Percentiles rank a stretch among this genome's conserved stretches.
Conservation (phyloP, 768 basidiomycete genomes). For the Pleurotus platypus region DNA sequence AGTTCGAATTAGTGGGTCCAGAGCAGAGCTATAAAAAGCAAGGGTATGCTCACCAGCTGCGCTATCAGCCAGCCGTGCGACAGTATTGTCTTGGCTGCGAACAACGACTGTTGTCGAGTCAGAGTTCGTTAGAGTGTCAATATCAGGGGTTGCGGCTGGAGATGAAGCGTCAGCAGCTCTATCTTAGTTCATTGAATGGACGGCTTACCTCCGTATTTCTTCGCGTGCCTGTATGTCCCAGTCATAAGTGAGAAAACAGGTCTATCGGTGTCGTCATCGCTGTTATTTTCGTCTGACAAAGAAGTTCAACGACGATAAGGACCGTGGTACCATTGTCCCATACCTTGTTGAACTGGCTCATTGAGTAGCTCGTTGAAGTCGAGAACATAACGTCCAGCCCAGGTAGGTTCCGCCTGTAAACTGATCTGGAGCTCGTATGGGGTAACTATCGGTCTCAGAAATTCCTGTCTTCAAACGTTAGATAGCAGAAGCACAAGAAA, state of each 20-base stretch:
- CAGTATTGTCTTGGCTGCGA: conserved; percentile 59
- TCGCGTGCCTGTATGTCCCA: conserved; percentile 80
- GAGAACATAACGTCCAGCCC: conserved; percentile 77
- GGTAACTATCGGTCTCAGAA: conserved; percentile 86
- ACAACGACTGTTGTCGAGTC: conserved; percentile 46
- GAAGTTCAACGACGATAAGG: not conserved
- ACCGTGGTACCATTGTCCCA: not conserved
- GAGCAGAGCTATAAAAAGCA: not conserved
- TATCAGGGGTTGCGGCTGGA: conserved; percentile 3
- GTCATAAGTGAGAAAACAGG: conserved; percentile 86
- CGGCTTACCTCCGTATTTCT: conserved; percentile 49
- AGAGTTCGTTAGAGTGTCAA: conserved; percentile 12
- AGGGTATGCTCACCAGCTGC: conserved; percentile 57
- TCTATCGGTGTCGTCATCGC: conserved; percentile 57
- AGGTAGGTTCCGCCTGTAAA: conserved; percentile 62
- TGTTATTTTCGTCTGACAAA: conserved; percentile 21
- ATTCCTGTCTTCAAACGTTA: conserved; percentile 54
- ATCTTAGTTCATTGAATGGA: too few relatives aligned
- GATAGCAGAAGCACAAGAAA: not conserved
- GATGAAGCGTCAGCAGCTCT: not conserved
- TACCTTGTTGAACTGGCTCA: conserved; percentile 17
- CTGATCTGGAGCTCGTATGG: conserved; percentile 89
- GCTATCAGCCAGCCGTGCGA: conserved; percentile 56
- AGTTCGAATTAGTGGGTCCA: not conserved
- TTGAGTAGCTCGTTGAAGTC: conserved; percentile 65